These are phyloP conservation scores for Colletotrichum paranaense DNA, from an alignment of 2,329 filamentous ascomycete genomes.

Conservation along the genomic window DNA sequence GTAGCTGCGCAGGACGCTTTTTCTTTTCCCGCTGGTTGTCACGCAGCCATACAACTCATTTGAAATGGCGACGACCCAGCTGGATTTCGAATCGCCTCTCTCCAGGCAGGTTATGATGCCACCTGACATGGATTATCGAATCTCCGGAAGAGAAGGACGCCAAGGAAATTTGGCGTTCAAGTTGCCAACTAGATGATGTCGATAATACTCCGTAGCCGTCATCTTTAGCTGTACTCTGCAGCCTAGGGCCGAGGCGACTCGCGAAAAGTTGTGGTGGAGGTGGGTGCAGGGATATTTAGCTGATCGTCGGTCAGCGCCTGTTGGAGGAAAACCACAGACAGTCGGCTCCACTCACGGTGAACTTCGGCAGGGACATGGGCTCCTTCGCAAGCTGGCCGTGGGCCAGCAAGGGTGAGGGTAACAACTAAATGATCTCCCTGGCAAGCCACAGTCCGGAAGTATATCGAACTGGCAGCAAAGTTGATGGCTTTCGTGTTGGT, in stretches of 20 bases:
- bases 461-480: background rate
- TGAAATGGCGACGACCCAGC: background rate
- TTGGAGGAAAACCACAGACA: background rate
- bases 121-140: background rate
- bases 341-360: slow-evolving; percentile 5
- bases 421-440: background rate
- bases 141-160: background rate
- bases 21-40: background rate
- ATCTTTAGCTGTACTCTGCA: background rate
- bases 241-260: background rate
- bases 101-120: background rate
- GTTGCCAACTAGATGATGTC: background rate
- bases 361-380: slow-evolving; percentile 9
- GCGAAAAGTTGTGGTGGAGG: background rate
- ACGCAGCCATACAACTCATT: background rate
- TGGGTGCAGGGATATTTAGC: slow-evolving; percentile 12
- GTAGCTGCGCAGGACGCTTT: background rate
- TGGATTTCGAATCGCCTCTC: background rate
- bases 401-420: background rate
- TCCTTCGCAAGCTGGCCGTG: background rate
- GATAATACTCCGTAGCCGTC: background rate
- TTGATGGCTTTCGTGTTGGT: background rate
- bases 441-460: background rate
- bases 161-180: background rate
- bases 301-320: slow-evolving; percentile 21